Conservation (phyloP, 495 filamentous ascomycete genomes). For the Platismatia glauca region DNA sequence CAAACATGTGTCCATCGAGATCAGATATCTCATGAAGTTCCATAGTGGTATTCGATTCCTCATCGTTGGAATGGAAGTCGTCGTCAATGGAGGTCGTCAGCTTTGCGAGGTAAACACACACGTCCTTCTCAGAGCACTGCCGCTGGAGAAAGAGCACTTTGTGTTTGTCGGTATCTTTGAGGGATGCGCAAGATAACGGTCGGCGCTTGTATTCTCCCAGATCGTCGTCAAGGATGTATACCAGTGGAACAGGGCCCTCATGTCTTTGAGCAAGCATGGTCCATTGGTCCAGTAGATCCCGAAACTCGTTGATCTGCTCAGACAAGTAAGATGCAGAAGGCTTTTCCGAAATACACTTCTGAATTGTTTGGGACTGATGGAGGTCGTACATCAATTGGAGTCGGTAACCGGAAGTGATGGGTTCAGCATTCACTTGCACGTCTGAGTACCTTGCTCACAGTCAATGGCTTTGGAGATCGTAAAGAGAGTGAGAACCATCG, state of each 20-base stretch:
- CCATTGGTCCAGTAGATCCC: not conserved
- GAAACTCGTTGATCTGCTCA: not conserved
- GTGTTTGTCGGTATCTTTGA: not conserved
- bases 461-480: not conserved
- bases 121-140: not conserved
- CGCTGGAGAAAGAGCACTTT: not conserved
- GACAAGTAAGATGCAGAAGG: not conserved
- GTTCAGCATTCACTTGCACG: not conserved
- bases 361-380: not conserved
- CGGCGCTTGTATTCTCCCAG: not conserved
- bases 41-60: not conserved
- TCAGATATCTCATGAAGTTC: not conserved
- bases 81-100: not conserved
- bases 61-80: not conserved
- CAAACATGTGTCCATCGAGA: not conserved
- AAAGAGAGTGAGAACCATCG: not conserved
- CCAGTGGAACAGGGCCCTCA: not conserved
- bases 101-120: not conserved
- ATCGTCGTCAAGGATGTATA: not conserved
- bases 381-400: not conserved
- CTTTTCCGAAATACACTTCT: not conserved
- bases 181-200: not conserved
- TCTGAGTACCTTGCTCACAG: slow-evolving; percentile 1
- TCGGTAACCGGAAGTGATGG: not conserved
- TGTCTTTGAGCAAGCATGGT: not conserved